Evolutionary conservation across 306 rosid genomes (phyloP), one percentile per base, ranked within the genome.

Genomic region (Lathyrus tuberosus): DNA sequence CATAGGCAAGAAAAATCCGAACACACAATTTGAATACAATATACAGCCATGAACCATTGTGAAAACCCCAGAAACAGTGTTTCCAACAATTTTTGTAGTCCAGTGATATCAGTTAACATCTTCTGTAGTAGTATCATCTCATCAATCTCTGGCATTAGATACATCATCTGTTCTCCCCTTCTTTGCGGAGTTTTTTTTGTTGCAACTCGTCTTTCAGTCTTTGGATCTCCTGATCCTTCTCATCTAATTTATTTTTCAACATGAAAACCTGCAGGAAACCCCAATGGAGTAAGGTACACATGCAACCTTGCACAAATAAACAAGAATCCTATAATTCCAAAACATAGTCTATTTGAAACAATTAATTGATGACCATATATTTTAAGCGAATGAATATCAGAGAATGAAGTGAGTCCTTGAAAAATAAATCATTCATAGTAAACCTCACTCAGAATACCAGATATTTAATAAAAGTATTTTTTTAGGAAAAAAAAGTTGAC

Each of bases 191-290:
- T 79, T 65, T 63, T 63, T 79, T 79, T 59, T 63, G 75, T 67
- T 84, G 86, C 76, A 72, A 54, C 70, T 84, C 88, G 43, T 79
- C 76, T 78, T 79, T 90, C 56, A 88, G 63, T 48, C 79, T 72
- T 49, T 65, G 67, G 48, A 83, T 76, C 54, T 88, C 89, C 17
- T 37, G 60, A 73, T 93, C 89, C 76, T 83, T 93, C 78, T 93
- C 90, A 37, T 80, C 82, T 46, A 90, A 78, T 77, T 84, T 87
- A 77, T 80, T 87, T 84, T 93, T 92, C 87, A 88, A 71, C 58
- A 83, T 72, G 18, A 80, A 54, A 42, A 85, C 95, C 98, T 94
- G 83, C 72, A 66, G 8, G 18, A 18, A 66, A 70, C 70, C n/a
- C 75, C 64, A 63, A 11, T 76, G 8, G 38, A 66, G 47, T 16